These are phyloP conservation scores for Yarrowia phangngaensis DNA, from an alignment of 805 yeast species.

Conservation along the genomic window DNA sequence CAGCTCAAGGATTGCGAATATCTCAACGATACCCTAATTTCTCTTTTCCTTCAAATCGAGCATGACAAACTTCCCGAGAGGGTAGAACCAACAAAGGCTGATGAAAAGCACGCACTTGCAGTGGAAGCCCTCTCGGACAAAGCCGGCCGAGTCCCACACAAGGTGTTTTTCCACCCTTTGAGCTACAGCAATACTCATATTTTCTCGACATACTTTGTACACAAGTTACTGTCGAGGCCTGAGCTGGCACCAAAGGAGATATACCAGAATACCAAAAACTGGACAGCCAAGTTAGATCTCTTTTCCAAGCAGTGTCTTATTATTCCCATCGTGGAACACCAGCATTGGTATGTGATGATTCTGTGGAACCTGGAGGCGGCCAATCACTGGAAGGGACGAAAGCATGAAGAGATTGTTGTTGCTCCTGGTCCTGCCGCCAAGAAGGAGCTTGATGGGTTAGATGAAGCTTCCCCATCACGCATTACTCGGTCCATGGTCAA, in stretches of 20 bases:
- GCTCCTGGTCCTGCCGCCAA: not conserved
- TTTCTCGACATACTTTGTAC: slow-evolving; percentile 80
- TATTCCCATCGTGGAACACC: slow-evolving; percentile 73
- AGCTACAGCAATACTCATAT: slow-evolving; percentile 47
- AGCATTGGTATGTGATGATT: slow-evolving; percentile 87
- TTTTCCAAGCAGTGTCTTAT: slow-evolving; percentile 58
- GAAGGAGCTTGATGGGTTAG: not conserved
- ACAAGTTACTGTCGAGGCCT: slow-evolving; percentile 46
- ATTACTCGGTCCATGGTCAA: not conserved
- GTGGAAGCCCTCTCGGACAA: not conserved
- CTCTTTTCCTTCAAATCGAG: slow-evolving; percentile 59
- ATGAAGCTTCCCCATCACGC: not conserved
- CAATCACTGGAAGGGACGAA: slow-evolving; percentile 25
- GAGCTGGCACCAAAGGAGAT: not conserved
- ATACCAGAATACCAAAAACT: slow-evolving; percentile 49
- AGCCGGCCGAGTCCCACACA: not conserved
- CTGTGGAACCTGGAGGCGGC: slow-evolving; percentile 48
- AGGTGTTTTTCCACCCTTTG: not conserved
- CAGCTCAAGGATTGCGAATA: slow-evolving; percentile 78
- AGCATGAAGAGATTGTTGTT: not conserved
- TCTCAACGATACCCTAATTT: slow-evolving; percentile 85
- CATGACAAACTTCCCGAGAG: slow-evolving; percentile 37
- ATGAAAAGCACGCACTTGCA: slow-evolving; percentile 32
- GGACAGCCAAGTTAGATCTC: slow-evolving; percentile 71
- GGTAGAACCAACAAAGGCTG: slow-evolving; percentile 36